Percentiles rank a stretch among this genome's conserved stretches.
Evolutionary conservation across 306 rosid species (phyloP).

Genomic region (Cucurbita argyrosperma): DNA sequence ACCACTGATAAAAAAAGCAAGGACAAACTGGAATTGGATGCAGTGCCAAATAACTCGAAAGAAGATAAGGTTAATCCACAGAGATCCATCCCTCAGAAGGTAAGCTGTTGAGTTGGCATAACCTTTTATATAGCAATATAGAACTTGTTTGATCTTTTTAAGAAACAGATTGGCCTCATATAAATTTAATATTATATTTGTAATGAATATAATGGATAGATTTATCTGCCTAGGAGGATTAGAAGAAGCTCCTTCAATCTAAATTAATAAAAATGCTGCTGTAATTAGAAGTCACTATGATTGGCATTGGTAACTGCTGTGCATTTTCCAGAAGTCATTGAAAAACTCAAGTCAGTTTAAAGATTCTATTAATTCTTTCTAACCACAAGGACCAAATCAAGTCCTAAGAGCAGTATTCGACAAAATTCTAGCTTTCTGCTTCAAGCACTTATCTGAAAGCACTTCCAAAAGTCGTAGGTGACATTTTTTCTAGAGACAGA

Average conservation of each 20-base stretch:
- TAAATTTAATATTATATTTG: not conserved
- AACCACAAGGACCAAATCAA: not conserved
- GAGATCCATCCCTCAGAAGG: conserved; percentile 50
- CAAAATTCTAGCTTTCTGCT: not conserved
- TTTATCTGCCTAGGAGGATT: not conserved
- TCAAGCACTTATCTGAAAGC: no score
- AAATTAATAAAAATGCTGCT: not conserved
- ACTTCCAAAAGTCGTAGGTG: no score
- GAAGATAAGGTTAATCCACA: conserved; percentile 25
- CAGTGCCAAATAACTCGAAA: conserved; percentile 16
- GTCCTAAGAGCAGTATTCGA: not conserved
- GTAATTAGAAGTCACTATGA: not conserved
- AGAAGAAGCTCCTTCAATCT: not conserved
- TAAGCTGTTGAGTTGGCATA: conserved; percentile 18
- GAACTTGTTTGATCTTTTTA: not conserved
- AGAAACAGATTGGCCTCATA: not conserved
- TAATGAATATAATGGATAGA: no score
- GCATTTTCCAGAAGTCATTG: not conserved
- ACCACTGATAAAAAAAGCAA: conserved; percentile 18
- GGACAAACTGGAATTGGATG: conserved; percentile 14
- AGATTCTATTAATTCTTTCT: not conserved
- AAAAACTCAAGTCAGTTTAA: not conserved
- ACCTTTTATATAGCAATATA: not conserved
- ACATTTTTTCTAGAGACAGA: not conserved
- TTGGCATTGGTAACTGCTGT: not conserved